Evolutionary conservation across 75 land plant species (phyloP).

Genomic region (Pinus tabuliformis): DNA sequence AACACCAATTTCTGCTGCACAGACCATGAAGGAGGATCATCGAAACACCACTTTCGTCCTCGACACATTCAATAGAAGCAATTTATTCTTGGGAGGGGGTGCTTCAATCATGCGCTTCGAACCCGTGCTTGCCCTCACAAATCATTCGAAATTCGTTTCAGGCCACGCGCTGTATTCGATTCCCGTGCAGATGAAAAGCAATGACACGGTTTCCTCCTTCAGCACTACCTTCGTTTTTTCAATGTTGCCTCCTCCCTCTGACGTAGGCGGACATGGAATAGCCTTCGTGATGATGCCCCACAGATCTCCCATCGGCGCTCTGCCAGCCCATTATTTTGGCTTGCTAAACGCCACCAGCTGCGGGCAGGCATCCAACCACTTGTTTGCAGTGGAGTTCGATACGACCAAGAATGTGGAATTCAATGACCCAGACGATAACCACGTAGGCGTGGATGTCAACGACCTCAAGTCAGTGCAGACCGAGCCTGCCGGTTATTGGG

Average conservation of each 20-base stretch:
- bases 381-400: slow-evolving; percentile 60
- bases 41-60: too few species aligned
- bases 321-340: slow-evolving; percentile 34
- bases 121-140: slow-evolving; percentile 19
- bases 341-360: slow-evolving; percentile 17
- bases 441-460: slow-evolving; percentile 46
- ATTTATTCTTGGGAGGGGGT: too few species aligned
- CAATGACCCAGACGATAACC: slow-evolving; percentile 39
- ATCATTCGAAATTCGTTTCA: slow-evolving; percentile 8
- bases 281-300: slow-evolving; percentile 24
- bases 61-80: too few species aligned
- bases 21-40: too few species aligned
- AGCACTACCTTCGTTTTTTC: slow-evolving; percentile 36
- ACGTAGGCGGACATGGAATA: slow-evolving; percentile 31
- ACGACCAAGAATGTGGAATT: slow-evolving; percentile 23
- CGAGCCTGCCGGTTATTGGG: neutral
- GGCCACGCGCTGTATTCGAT: slow-evolving; percentile 34
- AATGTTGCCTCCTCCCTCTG: slow-evolving; percentile 19
- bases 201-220: slow-evolving; percentile 19
- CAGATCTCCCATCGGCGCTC: slow-evolving; percentile 11
- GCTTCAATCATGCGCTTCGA: too few species aligned
- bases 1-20: too few species aligned
- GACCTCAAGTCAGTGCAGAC: slow-evolving; percentile 25
- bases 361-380: slow-evolving; percentile 29
- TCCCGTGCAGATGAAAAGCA: slow-evolving; percentile 14